Evolutionary conservation across 768 basidiomycete genomes (phyloP).

Genomic region (Suillus paluster): DNA sequence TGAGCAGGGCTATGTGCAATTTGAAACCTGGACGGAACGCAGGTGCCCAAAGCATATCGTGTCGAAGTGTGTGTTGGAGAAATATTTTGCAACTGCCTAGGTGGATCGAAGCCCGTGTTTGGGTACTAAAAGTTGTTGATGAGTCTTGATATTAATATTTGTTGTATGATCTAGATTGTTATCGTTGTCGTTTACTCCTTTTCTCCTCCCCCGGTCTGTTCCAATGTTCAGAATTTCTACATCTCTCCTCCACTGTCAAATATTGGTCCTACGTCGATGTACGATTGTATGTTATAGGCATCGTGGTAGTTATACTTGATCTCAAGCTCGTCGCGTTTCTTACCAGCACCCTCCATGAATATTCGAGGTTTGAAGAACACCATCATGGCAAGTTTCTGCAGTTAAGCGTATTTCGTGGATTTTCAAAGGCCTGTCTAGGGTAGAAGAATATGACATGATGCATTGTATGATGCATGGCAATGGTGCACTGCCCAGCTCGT

Average conservation of each 20-base stretch:
- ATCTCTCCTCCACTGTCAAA: background rate
- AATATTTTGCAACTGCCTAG: constrained; percentile 38
- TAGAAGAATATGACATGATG: no score
- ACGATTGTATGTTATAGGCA: no score
- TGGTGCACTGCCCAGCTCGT: no score
- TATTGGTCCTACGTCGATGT: background rate
- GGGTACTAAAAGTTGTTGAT: background rate
- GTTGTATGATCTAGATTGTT: constrained; percentile 1
- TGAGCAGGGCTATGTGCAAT: constrained; percentile 89
- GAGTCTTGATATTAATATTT: background rate
- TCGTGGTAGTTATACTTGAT: no score
- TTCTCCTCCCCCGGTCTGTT: background rate
- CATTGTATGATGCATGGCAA: no score
- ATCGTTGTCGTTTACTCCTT: background rate
- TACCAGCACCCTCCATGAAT: no score
- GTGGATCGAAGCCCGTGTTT: background rate
- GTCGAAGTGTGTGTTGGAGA: constrained; percentile 50
- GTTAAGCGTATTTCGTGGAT: no score
- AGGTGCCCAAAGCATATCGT: constrained; percentile 55
- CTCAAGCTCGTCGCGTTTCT: no score
- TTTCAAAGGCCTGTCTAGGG: no score
- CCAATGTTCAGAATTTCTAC: background rate
- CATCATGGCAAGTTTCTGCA: no score
- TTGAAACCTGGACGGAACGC: constrained; percentile 80
- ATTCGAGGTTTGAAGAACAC: no score